Evolutionary conservation across 176 grass and related monocot genomes (phyloP), one percentile per base, ranked within the genome.

Genomic region (Cymbopogon citratus): DNA sequence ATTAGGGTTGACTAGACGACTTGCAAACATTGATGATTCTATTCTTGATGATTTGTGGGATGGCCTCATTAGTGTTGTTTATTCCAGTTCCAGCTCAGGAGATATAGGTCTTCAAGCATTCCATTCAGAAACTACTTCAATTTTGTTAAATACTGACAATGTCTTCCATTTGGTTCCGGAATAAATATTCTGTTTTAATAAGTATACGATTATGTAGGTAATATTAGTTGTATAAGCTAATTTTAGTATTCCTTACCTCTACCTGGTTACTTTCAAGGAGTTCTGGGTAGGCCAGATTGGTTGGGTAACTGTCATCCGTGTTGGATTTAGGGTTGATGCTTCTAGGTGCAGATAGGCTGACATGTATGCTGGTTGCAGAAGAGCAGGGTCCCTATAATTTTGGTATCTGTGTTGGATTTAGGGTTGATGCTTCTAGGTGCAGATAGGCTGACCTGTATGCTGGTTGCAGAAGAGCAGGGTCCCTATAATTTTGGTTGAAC

Each of bases 71-170:
- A 85, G 19, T 18, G 31, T 7, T 81, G 52, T 46, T 34, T 18
- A 77, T 79, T 64, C 21, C 27, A 60, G 62, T 36, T 69, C 14
- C 48, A 76, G 71, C 43, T 76, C 61, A 13, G 26, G 12, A 34
- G 34, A 46, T 45, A 62, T 62, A 63, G 31, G 13, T 26, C 26
- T 73, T 26, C 7, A 44, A 78, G 39, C 76, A 14, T 61, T 74
- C 25, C 6, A 26, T 19, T 21, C 4, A 33, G 26, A 66, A 83
- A 44, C 36, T 79, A 60, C 45, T 69, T 83, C 43, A 43, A 52
- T 78, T 71, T 82, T 19, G 43, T 71, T 73, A 28, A 44, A 54
- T 66, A 44, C 26, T 66, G 34, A 25, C 27, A 60, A n/a, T 83
- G 57, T 36, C 14, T 10, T 66, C 7, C 11, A 77, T 71, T 63